phyloP scores from a whole-genome alignment of 176 grass and related monocot species.

The Neostapfia colusana region DNA sequence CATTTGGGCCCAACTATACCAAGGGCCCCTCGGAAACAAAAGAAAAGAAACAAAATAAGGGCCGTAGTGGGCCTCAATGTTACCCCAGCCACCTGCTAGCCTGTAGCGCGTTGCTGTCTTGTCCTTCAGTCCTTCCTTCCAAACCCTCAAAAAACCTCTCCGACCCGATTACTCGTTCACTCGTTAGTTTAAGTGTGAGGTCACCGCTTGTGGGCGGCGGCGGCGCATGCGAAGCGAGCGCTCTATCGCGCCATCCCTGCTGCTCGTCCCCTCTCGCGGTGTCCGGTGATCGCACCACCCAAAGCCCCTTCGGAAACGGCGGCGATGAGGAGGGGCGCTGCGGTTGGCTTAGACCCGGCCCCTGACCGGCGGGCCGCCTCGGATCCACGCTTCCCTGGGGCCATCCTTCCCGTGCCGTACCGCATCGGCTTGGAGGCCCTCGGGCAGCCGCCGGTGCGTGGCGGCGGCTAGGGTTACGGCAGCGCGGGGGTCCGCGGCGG shows the following conservation, averaged over 20 bases:
- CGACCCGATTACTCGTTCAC: conserved; percentile 11
- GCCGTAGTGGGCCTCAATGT: too few species aligned
- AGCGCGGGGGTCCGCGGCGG: background rate
- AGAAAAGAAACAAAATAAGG: too few species aligned
- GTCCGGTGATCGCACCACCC: conserved; percentile 18
- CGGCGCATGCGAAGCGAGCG: conserved; percentile 13
- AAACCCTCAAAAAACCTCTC: background rate
- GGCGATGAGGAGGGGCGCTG: conserved; percentile 33
- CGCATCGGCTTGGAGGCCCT: conserved; percentile 16
- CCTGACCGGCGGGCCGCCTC: background rate
- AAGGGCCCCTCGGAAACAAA: too few species aligned
- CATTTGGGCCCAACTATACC: too few species aligned
- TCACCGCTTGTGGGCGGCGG: background rate
- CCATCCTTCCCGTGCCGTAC: background rate
- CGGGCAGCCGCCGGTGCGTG: background rate
- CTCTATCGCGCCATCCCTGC: background rate
- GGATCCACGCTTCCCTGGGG: conserved; percentile 18
- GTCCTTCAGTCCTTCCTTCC: background rate
- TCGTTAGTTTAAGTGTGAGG: conserved; percentile 37
- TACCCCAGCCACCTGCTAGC: background rate
- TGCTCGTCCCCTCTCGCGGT: background rate
- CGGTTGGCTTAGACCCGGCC: background rate
- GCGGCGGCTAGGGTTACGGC: background rate
- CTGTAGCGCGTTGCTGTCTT: too few species aligned
- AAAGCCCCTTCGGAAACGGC: background rate